Percentiles rank a stretch among this genome's conserved stretches.
These are phyloP conservation scores for Pouteria glomerata DNA, from an alignment of 148 eudicot genomes.

Conservation along the genomic window DNA sequence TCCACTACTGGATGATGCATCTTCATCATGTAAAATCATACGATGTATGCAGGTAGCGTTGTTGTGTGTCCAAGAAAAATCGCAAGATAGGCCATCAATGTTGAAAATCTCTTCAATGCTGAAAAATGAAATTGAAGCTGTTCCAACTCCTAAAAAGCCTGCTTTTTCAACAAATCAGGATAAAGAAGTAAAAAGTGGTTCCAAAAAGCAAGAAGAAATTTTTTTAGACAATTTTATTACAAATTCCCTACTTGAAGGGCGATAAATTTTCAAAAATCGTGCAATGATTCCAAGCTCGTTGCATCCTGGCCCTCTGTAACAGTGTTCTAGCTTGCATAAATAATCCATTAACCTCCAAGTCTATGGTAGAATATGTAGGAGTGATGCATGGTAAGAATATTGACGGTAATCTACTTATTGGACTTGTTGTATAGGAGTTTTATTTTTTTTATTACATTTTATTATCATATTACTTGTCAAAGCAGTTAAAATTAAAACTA, in stretches of 20 bases:
- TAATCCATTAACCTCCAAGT: too few species aligned
- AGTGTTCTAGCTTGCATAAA: too few species aligned
- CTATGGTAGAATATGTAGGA: too few species aligned
- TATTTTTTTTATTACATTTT: too few species aligned
- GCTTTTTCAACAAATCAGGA: slow-evolving; percentile 23
- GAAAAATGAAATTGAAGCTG: slow-evolving; percentile 19
- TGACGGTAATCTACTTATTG: too few species aligned
- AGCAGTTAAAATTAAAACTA: too few species aligned
- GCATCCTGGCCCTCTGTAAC: too few species aligned
- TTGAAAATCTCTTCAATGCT: slow-evolving; percentile 37
- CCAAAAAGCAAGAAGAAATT: slow-evolving; percentile 2
- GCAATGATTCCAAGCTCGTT: too few species aligned
- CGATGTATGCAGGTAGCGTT: slow-evolving; percentile 33
- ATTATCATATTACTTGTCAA: too few species aligned
- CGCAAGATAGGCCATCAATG: slow-evolving; percentile 40
- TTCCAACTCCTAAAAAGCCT: slow-evolving; percentile 25
- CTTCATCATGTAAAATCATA: slow-evolving; percentile 12
- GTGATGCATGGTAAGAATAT: too few species aligned
- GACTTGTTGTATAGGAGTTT: too few species aligned
- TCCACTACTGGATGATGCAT: slow-evolving; percentile 23
- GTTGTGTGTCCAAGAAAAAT: slow-evolving; percentile 36
- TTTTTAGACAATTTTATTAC: slow-evolving; percentile 8
- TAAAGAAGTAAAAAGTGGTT: not conserved
- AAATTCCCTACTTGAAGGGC: slow-evolving; percentile 1
- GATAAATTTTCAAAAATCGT: too few species aligned